Evolutionary conservation across 805 yeast species (phyloP).

Genomic region (Saturnispora besseyi): DNA sequence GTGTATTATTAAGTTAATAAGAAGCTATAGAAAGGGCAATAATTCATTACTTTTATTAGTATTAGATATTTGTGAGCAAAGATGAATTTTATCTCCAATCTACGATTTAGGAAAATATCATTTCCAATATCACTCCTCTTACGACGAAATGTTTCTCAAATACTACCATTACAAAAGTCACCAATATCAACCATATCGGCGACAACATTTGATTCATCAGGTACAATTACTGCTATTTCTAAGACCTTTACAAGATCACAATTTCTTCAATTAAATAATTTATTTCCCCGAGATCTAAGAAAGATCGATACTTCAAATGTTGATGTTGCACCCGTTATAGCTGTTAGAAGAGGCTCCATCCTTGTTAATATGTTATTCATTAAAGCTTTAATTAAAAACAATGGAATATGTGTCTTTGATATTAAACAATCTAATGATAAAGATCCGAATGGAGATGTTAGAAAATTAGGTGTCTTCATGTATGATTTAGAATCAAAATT

Average conservation of each 20-base stretch:
- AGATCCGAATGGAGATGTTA: constrained; percentile 36
- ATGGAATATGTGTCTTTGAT: constrained; percentile 78
- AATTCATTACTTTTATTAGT: too few relatives aligned
- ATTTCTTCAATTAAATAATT: constrained; percentile 56
- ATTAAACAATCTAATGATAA: constrained; percentile 25
- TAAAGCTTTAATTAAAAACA: constrained; percentile 77
- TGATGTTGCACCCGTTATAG: constrained; percentile 84
- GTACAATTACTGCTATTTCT: constrained; percentile 62
- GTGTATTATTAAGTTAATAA: too few relatives aligned
- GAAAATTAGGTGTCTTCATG: constrained; percentile 65
- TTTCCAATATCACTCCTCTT: not conserved
- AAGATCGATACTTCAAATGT: constrained; percentile 66
- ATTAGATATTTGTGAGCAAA: not conserved
- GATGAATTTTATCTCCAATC: not conserved
- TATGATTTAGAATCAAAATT: constrained; percentile 77
- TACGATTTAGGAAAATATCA: not conserved
- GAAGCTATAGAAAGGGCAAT: too few relatives aligned
- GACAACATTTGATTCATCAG: constrained; percentile 66
- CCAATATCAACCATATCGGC: constrained; percentile 56
- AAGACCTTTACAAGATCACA: constrained; percentile 66
- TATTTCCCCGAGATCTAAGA: constrained; percentile 80
- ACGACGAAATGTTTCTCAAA: constrained; percentile 5
- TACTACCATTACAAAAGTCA: constrained; percentile 33
- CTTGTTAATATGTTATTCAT: constrained; percentile 79
- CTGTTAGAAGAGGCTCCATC: constrained; percentile 69